phyloP scores from a whole-genome alignment of 176 grass and related monocot species.

The Oryza officinalis region DNA sequence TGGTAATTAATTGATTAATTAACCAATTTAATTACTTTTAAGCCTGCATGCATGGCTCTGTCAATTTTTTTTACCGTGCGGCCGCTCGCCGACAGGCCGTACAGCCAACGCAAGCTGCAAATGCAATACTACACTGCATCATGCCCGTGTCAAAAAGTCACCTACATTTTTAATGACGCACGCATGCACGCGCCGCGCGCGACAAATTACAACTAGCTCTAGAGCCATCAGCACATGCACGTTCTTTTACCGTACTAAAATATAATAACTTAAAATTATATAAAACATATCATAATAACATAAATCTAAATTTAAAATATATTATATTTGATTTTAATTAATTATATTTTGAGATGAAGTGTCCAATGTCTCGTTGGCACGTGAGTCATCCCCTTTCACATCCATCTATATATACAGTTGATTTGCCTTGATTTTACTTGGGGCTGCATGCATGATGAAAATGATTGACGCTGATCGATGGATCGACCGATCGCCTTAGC shows the following conservation, averaged over 20 bases:
- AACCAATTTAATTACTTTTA: not conserved
- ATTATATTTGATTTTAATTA: too few relatives aligned
- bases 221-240: not conserved
- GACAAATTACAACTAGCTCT: slow-evolving; percentile 7
- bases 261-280: too few relatives aligned
- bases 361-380: not conserved
- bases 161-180: not conserved
- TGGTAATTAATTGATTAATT: slow-evolving; percentile 31
- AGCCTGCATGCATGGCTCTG: not conserved
- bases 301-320: too few relatives aligned
- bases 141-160: not conserved
- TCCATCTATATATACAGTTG: not conserved
- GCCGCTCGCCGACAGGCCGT: slow-evolving; percentile 41
- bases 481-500: not conserved
- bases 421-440: not conserved
- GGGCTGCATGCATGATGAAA: not conserved
- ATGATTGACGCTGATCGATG: not conserved
- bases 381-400: not conserved
- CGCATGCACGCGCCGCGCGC: slow-evolving; percentile 1
- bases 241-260: too few relatives aligned
- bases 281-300: too few relatives aligned
- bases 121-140: not conserved
- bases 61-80: not conserved
- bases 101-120: slow-evolving; percentile 5
- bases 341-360: too few relatives aligned